Conservation (phyloP, 805 yeast species). For the Teunomyces funiuensis region DNA sequence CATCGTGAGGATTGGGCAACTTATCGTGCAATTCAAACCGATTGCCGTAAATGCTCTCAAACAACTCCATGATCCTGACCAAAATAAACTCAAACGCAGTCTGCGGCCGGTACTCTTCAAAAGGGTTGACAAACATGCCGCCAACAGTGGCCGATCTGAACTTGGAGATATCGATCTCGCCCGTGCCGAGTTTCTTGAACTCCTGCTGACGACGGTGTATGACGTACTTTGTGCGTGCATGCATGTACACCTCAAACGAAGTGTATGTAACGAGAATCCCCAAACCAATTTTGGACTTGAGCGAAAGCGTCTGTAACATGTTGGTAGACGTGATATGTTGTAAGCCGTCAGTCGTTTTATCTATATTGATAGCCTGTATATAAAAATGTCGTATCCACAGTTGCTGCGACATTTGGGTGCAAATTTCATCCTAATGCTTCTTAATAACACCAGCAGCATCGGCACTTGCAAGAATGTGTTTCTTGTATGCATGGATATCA, state of each 20-base stretch:
- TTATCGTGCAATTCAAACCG: slow-evolving; percentile 36
- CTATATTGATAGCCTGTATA: not conserved
- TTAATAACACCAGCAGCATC: slow-evolving; percentile 88
- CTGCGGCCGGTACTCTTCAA: slow-evolving; percentile 85
- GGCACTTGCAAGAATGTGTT: slow-evolving; percentile 77
- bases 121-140: slow-evolving; percentile 89
- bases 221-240: slow-evolving; percentile 52
- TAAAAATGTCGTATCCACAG: too few species aligned
- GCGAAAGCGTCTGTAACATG: slow-evolving; percentile 1
- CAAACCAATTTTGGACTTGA: slow-evolving; percentile 39
- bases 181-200: slow-evolving; percentile 9
- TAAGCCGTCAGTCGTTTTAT: too few species aligned
- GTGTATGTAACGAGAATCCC: slow-evolving; percentile 57
- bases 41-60: slow-evolving; percentile 51
- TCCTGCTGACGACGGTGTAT: slow-evolving; percentile 46
- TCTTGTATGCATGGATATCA: slow-evolving; percentile 82
- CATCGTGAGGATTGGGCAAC: slow-evolving; percentile 34
- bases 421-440: slow-evolving; percentile 68
- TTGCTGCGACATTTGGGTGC: too few species aligned
- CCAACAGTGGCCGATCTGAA: slow-evolving; percentile 46
- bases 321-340: not conserved
- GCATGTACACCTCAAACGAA: slow-evolving; percentile 63
- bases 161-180: slow-evolving; percentile 16
- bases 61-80: slow-evolving; percentile 69
- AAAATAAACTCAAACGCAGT: slow-evolving; percentile 81